Evolutionary conservation across 257 asterid genomes (phyloP).

Genomic region (Solanum chilense): DNA sequence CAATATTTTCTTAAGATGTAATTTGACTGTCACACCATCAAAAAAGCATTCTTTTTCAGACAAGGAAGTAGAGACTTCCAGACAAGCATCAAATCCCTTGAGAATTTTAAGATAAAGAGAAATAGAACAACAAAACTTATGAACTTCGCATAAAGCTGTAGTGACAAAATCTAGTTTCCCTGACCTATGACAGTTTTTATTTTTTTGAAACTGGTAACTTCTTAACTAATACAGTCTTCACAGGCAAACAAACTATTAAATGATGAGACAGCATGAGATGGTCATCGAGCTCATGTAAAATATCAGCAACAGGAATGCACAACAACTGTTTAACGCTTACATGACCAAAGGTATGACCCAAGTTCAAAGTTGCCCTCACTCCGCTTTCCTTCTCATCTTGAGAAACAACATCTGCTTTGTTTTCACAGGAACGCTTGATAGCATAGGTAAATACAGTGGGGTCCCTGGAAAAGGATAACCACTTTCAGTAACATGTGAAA

Average conservation of each 20-base stretch:
- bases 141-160: background rate
- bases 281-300: background rate
- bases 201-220: too few species aligned
- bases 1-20: background rate
- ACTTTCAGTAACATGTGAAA: constrained; percentile 1
- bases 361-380: constrained; percentile 85
- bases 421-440: constrained; percentile 94
- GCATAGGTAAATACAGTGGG: constrained; percentile 78
- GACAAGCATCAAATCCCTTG: background rate
- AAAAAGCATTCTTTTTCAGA: background rate
- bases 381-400: constrained; percentile 96
- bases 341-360: constrained; percentile 99
- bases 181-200: background rate
- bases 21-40: background rate
- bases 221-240: background rate
- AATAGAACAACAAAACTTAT: background rate
- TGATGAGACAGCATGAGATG: background rate
- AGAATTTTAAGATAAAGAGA: background rate
- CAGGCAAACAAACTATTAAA: background rate
- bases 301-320: background rate
- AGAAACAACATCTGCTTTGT: constrained; percentile 96
- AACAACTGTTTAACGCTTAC: constrained; percentile 32
- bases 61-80: background rate
- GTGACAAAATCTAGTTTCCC: background rate
- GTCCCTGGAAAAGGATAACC: constrained; percentile 44